phyloP scores from a whole-genome alignment of 305 asterid genomes.

The Nicotiana rustica region DNA sequence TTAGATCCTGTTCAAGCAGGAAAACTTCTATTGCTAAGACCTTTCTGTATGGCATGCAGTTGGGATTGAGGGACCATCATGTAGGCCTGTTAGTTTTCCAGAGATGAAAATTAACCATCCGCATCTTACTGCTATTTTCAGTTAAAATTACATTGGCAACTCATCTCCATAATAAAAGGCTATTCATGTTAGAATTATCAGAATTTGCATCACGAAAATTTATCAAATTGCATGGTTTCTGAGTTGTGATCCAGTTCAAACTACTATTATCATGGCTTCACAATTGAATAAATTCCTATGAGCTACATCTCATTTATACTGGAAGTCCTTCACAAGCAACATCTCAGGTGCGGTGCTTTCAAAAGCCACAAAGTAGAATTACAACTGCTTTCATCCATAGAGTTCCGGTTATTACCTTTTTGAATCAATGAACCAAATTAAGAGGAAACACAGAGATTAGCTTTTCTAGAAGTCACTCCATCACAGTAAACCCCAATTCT shows the following conservation, averaged over 20 bases:
- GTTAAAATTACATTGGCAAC: not conserved
- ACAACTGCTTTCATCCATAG: constrained; percentile 27
- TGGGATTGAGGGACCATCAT: constrained; percentile 10
- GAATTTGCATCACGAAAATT: not conserved
- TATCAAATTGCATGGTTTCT: not conserved
- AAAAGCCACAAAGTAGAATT: not conserved
- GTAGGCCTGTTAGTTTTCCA: constrained; percentile 7
- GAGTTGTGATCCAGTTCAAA: constrained; percentile 26
- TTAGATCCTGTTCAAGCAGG: constrained; percentile 8
- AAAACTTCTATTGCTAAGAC: not conserved
- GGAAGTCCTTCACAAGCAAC: constrained; percentile 16
- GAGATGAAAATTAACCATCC: constrained; percentile 10
- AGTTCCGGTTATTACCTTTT: not conserved
- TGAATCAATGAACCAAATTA: constrained; percentile 26
- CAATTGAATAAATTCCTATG: constrained; percentile 16
- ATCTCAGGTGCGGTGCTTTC: not conserved
- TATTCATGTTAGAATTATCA: not conserved
- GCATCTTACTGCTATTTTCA: constrained; percentile 9
- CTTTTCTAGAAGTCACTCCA: not conserved
- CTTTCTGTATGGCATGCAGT: not conserved
- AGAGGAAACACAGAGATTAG: not conserved
- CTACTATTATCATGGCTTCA: constrained; percentile 9
- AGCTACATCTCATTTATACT: not conserved
- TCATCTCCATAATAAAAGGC: not conserved
- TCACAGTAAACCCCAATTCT: not conserved